Evolutionary conservation across 345 rosid genomes (phyloP), one percentile per base, ranked within the genome.

Genomic region (Camelina laxa): DNA sequence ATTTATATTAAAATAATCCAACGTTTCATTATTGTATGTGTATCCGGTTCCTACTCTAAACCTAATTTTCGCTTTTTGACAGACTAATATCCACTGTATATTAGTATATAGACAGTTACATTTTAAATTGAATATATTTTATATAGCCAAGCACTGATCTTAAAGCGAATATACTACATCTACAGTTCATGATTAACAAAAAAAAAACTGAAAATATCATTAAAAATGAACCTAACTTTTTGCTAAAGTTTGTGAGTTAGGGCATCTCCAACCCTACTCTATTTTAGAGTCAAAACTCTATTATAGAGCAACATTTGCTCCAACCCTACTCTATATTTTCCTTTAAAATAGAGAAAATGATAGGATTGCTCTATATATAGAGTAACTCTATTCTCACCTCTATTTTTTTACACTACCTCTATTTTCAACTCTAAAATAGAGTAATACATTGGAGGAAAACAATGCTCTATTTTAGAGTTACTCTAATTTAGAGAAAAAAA

Each of bases 21-120:
- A 48, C 55, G 11, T 50, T 22, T 22, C 15, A 38, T 58, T 48
- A 74, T 74, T 49, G 1, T 74, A 51, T 51, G 14, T 22, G 64
- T 73, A 21, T 53, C 30, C 74, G 57, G 74, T 68, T 67, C 79
- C 79, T 75, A 75, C 62, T 75, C 36, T 53, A 57, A 60, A 68
- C 74, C 79, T 75, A 75, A 51, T 68, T 67, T 21, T 21, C 16
- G 6, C 20, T 15, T 60, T 67, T 75, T 38, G 61, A 75, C 44
- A 49, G 53, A 65, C 16, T 67, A 75, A 27, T 27, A 63, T 74
- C 56, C 70, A 64, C 48, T 42, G 47, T 7, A 64, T 65, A 58
- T 22, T 22, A 22, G 2, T 1, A 27, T 27, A 24, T 21, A n/a
- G n/a, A 45, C 59, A 45, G 49, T 66, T 66, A 17, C 21, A 66